A percentile compares a stretch with the other conserved stretches of the same genome.
Conservation (phyloP, 805 yeast genomes). For the Cyberlindnera americana region DNA sequence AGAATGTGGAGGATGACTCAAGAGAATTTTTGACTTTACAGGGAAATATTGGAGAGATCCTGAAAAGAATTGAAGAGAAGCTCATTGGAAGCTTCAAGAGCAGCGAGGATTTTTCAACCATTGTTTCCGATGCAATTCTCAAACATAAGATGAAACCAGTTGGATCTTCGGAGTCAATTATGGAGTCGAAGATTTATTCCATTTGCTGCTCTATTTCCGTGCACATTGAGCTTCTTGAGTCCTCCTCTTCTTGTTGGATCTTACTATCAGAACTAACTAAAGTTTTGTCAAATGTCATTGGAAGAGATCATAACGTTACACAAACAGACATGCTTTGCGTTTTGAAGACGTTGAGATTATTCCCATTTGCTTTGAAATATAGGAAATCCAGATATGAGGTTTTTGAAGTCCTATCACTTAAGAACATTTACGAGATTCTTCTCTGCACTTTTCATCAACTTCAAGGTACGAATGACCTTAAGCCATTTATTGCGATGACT, state of each 20-base stretch:
- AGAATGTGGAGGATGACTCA: slow-evolving; percentile 10
- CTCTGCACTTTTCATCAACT: slow-evolving; percentile 6
- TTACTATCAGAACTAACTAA: slow-evolving; percentile 14
- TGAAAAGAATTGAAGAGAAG: slow-evolving; percentile 15
- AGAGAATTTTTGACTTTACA: slow-evolving; percentile 10
- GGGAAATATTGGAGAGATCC: slow-evolving; percentile 17
- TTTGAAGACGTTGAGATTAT: slow-evolving; percentile 13
- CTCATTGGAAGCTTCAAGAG: slow-evolving; percentile 12
- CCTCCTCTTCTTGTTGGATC: slow-evolving; percentile 20
- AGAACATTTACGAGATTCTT: slow-evolving; percentile 15
- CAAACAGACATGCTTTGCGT: slow-evolving; percentile 19
- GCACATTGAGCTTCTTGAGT: slow-evolving; percentile 14
- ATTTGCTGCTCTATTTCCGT: slow-evolving; percentile 20
- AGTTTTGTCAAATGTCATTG: slow-evolving; percentile 8
- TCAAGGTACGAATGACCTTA: slow-evolving; percentile 21
- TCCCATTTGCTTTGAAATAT: slow-evolving; percentile 15
- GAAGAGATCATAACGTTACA: slow-evolving; percentile 15
- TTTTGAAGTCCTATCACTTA: slow-evolving; percentile 16
- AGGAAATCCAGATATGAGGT: slow-evolving; percentile 17
- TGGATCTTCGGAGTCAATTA: slow-evolving; percentile 5
- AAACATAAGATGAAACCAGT: slow-evolving; percentile 7
- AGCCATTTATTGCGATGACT: slow-evolving; percentile 10
- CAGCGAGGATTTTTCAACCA: slow-evolving; percentile 7
- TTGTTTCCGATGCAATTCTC: slow-evolving; percentile 8
- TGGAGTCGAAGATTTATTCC: slow-evolving; percentile 20